Base-by-base conservation (phyloP, 495 filamentous ascomycete species). In the Penicillium roqueforti region DNA sequence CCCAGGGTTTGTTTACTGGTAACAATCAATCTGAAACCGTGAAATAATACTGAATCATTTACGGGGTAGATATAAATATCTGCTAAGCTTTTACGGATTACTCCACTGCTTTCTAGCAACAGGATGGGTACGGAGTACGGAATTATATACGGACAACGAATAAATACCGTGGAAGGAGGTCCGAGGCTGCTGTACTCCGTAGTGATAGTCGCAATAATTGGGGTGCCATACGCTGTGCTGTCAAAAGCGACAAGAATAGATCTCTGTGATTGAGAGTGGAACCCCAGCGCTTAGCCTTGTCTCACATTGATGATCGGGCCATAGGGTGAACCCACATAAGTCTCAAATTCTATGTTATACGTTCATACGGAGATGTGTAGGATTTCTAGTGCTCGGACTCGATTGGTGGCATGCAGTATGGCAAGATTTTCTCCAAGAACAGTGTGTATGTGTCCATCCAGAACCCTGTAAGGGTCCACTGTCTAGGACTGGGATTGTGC, bases 381-480 rank as follows among this genome's bases (percentile, higher is more conserved):
- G n/a, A n/a, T n/a, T n/a, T n/a, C n/a, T n/a, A 25, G 23, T 29
- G 6, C n/a, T 26, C 23, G 4, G 10, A 28, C 36, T 40, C 9
- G 47, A 50, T 50, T 50, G 36, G 25, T 50, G 4, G 34, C 7
- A 31, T 39, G 36, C 40, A 36, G 19, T 22, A 28, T 28, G 11
- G 23, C n/a, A 28, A 8, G 22, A 25, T 43, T 32, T 43, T 16
- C 14, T 43, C 38, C 20, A 44, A 19, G 20, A 52, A 43, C 39
- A 43, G 36, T 42, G 43, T 51, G 37, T 42, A 51, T 51, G 37
- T 32, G 49, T 34, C 51, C 34, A 26, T 44, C 43, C 3, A 31
- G 43, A 53, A 53, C 29, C 22, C 50, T 42, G 50, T 37, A 52
- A 52, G 50, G 20, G 16, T 32, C 50, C 50, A 52, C 39, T 16